Conservation (phyloP, 2,329 filamentous ascomycete species). For the Stagonosporopsis chrysanthemi region DNA sequence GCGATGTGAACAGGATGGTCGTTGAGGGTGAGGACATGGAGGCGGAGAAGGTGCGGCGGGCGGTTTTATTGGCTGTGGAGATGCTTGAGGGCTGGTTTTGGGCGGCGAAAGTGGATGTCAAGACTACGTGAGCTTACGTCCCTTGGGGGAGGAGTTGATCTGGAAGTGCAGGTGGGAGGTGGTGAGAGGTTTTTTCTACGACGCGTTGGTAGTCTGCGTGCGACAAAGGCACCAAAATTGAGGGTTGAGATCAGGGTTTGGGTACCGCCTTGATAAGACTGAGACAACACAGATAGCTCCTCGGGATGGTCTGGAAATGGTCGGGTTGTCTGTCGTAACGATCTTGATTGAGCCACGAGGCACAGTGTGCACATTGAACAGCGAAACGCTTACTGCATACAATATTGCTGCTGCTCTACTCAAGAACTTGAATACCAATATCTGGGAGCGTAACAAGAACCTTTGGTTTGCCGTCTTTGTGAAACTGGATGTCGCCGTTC, state of each 20-base stretch:
- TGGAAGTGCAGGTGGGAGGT: not conserved
- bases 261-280: not conserved
- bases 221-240: not conserved
- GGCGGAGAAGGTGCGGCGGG: constrained; percentile 4
- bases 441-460: constrained; percentile 19
- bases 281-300: not conserved
- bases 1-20: constrained; percentile 23
- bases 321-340: not conserved
- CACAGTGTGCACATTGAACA: not conserved
- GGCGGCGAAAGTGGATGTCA: constrained; percentile 2
- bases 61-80: constrained; percentile 7
- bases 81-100: constrained; percentile 22
- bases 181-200: not conserved
- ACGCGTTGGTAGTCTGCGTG: not conserved
- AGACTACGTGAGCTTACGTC: not conserved
- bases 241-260: not conserved
- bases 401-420: not conserved
- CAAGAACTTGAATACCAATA: constrained; percentile 2
- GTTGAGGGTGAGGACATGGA: constrained; percentile 22
- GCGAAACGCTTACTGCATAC: not conserved
- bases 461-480: not conserved
- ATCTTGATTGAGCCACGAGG: no score
- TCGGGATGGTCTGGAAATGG: not conserved
- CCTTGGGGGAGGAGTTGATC: not conserved
- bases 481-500: not conserved